Conservation (phyloP, 768 basidiomycete species). For the Panaeolus cyanescens region DNA sequence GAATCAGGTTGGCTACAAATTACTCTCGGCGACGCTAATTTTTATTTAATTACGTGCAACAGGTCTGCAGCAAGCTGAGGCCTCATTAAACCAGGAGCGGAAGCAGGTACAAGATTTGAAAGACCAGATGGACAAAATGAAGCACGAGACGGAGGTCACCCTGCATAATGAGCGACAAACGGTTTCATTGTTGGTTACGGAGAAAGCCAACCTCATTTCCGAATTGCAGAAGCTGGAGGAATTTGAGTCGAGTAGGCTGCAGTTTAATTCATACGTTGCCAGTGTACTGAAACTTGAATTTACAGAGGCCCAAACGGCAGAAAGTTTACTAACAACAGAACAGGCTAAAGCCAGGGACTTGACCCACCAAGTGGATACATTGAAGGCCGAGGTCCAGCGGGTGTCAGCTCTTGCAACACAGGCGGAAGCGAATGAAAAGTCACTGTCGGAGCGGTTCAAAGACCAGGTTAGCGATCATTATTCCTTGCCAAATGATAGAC, state of each 20-base stretch:
- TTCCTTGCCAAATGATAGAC: neutral
- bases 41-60: conserved; percentile 6
- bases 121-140: conserved; percentile 29
- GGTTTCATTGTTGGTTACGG: conserved; percentile 75
- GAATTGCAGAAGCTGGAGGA: conserved; percentile 60
- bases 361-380: conserved; percentile 39
- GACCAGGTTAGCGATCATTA: conserved; percentile 46
- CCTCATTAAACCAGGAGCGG: conserved; percentile 34
- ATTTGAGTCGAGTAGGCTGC: conserved; percentile 59
- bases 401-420: conserved; percentile 39
- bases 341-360: conserved; percentile 39
- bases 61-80: conserved; percentile 36
- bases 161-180: conserved; percentile 67
- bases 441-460: conserved; percentile 49
- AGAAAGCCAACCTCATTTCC: conserved; percentile 62
- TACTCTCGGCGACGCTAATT: neutral
- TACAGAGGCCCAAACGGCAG: conserved; percentile 47
- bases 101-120: conserved; percentile 28
- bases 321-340: conserved; percentile 44
- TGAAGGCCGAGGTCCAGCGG: conserved; percentile 42
- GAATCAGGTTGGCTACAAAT: conserved; percentile 24
- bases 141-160: conserved; percentile 32
- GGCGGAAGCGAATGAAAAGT: conserved; percentile 54
- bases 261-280: conserved; percentile 1
- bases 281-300: conserved; percentile 2